Conservation (phyloP, 306 rosid genomes). For the Dryas alaskensis region DNA sequence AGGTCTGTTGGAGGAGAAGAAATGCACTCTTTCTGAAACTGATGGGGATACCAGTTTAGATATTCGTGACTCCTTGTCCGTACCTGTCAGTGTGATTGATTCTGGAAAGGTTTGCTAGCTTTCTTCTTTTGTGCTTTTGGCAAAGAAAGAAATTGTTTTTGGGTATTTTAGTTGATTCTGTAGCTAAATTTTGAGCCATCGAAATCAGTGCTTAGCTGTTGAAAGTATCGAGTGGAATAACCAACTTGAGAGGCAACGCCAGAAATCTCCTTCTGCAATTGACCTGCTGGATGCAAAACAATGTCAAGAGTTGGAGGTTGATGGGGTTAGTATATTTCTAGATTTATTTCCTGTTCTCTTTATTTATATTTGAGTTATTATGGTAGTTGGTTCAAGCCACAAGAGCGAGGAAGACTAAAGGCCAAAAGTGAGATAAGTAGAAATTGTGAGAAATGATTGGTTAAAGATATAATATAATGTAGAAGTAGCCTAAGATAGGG, state of each 20-base stretch:
- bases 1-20: slow-evolving; percentile 35
- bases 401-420: neutral
- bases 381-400: neutral
- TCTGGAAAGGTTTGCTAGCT: slow-evolving; percentile 42
- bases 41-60: slow-evolving; percentile 35
- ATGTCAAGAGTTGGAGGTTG: slow-evolving; percentile 33
- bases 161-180: neutral
- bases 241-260: slow-evolving; percentile 38
- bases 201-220: slow-evolving; percentile 47
- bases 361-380: neutral
- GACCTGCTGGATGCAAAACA: slow-evolving; percentile 32
- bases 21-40: slow-evolving; percentile 34
- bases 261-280: slow-evolving; percentile 39
- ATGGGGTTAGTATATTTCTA: slow-evolving; percentile 35
- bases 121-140: neutral
- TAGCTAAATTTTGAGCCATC: slow-evolving; percentile 18
- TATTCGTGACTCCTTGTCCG: slow-evolving; percentile 39
- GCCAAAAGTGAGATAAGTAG: neutral
- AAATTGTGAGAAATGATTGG: neutral
- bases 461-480: neutral
- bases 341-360: neutral
- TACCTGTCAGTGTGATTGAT: slow-evolving; percentile 54
- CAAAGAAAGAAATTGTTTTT: neutral
- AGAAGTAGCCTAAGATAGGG: neutral
- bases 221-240: slow-evolving; percentile 39